Base-by-base conservation (phyloP, 768 basidiomycete genomes). In the Russula sp. region DNA sequence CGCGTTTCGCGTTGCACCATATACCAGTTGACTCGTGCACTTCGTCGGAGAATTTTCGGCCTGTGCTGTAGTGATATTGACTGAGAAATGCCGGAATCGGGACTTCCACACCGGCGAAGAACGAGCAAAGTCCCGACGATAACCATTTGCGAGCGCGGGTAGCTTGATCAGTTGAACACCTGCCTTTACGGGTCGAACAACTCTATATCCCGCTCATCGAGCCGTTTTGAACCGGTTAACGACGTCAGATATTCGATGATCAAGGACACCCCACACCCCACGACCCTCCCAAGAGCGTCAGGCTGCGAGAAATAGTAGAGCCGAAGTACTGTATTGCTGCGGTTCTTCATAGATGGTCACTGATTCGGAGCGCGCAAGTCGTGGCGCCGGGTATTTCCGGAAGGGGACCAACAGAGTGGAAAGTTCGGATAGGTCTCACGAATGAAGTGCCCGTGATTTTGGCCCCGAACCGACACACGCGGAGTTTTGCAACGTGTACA, bases 341-440 rank as follows among this genome's bases (percentile, higher is more conserved):
- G 60, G 54, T 61, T 57, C 60, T 61, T 65, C 64, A 57, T 57
- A 65, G 64, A 65, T 65, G 61, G 64, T 61, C 59, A 57, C 64
- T 61, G 64, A 65, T 65, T 65, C 64, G 64, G 64, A 65, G 64
- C 64, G 64, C 64, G 64, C 64, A 38, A 65, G 59, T 65, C 64
- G 64, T 65, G 64, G 64, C 64, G 60, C 55, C 51, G 59, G 64
- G 34, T 16, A 24, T 48, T 61, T 46, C 64, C 59, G 49, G 36
- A 57, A 9, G 28, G 28, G 38, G 20, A 20, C 64, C 64, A 49
- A 57, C 16, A 52, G 13, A 61, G 49, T 32, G 64, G 64, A 61
- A 38, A 57, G 64, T 65, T 65, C 18, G 51, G 48, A 28, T 28
- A 38, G 38, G 32, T 65, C 64, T 61, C 64, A 65, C 59, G 64